Percentiles rank a stretch among this genome's conserved stretches.
Conservation (phyloP, 1,284 basidiomycete genomes). For the Cutaneotrichosporon cyanovorans region DNA sequence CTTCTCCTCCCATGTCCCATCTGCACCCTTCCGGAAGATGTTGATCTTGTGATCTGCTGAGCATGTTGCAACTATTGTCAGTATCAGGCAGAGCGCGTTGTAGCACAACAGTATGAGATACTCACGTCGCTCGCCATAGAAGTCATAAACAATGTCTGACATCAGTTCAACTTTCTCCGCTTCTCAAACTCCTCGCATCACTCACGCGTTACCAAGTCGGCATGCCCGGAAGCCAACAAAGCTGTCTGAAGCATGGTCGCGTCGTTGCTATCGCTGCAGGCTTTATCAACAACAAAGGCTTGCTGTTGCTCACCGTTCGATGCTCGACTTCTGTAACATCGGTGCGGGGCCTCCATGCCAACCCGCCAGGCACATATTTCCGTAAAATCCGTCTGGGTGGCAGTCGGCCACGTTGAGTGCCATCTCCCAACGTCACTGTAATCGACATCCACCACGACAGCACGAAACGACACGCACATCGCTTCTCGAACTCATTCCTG, state of each 20-base stretch:
- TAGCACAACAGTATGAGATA: slow-evolving; percentile 48
- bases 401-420: not conserved
- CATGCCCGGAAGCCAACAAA: slow-evolving; percentile 41
- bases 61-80: slow-evolving; percentile 37
- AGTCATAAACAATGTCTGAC: slow-evolving; percentile 78
- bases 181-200: slow-evolving; percentile 11
- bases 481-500: not conserved
- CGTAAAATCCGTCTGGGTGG: slow-evolving; percentile 3
- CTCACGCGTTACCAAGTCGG: slow-evolving; percentile 46
- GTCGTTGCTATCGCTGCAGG: no score
- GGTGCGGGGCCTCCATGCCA: not conserved
- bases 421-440: not conserved
- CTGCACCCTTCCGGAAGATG: slow-evolving; percentile 63
- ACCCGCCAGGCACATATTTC: not conserved
- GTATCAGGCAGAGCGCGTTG: slow-evolving; percentile 56
- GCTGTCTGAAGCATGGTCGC: slow-evolving; percentile 45
- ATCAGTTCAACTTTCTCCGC: not conserved
- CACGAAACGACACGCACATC: no score
- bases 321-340: slow-evolving; percentile 1
- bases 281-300: slow-evolving; percentile 3
- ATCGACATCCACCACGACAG: no score
- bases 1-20: slow-evolving; percentile 57
- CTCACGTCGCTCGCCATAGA: slow-evolving; percentile 65
- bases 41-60: slow-evolving; percentile 60
- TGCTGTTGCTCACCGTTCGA: not conserved